Base-by-base conservation (phyloP, 345 rosid genomes). In the Aethionema arabicum region DNA sequence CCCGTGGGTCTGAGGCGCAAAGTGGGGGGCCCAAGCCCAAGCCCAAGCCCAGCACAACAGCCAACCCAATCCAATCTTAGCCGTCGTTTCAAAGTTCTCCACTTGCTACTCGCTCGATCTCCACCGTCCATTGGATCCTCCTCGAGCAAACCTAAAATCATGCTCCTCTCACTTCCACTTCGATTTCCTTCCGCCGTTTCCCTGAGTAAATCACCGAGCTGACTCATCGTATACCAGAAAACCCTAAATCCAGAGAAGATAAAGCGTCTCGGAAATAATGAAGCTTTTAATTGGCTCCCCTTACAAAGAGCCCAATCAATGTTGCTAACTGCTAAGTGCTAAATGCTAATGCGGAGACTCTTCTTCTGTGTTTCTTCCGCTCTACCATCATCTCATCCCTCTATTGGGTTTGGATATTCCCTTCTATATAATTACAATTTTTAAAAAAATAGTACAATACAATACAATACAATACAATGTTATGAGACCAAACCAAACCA, bases 81-180 rank as follows among this genome's bases (percentile, higher is more conserved):
- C 78, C 86, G 75, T 42, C 70, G 90, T 73, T 86, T 88, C 55
- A 88, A 67, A 30, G 37, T 65, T 62, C 62, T 80, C 96, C 98
- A 88, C 68, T 70, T 77, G 14, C 72, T 60, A 35, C 32, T 36
- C 69, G 65, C 11, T 57, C 55, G 55, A 57, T 63, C 65, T 63
- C 39, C 69, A 52, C 80, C 75, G 68, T 76, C 74, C 80, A 78
- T 77, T 65, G 11, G 54, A 35, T 63, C 65, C 12, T 70, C 74
- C 51, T 63, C 64, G 4, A 63, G 69, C 31, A 70, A 63, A 63
- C 69, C 47, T 41, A 70, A 0, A 62, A 70, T 63, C 74, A 70
- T 56, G 29, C 69, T 70, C 11, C 74, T 70, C 41, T 15, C 59
- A 50, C 54, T 70, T 41, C 47, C 39, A 4, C 32, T 70, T 49